These are phyloP conservation scores for Termitomyces sp. DNA, from an alignment of 768 basidiomycete species.

Conservation along the genomic window DNA sequence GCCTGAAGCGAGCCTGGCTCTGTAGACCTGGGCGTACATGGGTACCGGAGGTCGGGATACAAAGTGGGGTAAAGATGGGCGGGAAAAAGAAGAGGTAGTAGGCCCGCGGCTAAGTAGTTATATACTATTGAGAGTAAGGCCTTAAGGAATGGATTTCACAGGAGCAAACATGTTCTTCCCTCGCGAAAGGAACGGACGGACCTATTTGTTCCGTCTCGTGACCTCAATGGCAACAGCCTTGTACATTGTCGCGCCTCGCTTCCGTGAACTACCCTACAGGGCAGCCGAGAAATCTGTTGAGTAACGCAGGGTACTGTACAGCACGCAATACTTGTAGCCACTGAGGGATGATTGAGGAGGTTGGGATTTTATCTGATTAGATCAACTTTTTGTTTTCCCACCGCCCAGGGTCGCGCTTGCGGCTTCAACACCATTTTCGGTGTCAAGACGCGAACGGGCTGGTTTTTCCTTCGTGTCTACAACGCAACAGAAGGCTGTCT, in stretches of 20 bases:
- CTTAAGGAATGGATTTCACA: constrained; percentile 6
- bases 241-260: not conserved
- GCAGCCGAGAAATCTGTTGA: not conserved
- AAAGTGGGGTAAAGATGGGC: not conserved
- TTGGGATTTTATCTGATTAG: constrained; percentile 13
- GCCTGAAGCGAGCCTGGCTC: constrained; percentile 16
- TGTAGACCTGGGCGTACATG: constrained; percentile 20
- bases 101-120: not conserved
- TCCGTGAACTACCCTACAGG: not conserved
- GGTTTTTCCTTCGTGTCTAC: not conserved
- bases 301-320: not conserved
- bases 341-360: too few species aligned
- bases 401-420: not conserved
- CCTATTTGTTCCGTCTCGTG: constrained; percentile 8
- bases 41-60: not conserved
- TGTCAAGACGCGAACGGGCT: not conserved
- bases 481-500: not conserved
- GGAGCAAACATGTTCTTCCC: constrained; percentile 11
- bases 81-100: not conserved
- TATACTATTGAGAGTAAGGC: not conserved
- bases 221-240: constrained; percentile 1
- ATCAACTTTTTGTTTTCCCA: constrained; percentile 7
- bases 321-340: too few species aligned
- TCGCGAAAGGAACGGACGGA: constrained; percentile 14
- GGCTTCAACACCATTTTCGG: constrained; percentile 1